Percentiles rank a stretch among this genome's conserved stretches.
These are phyloP conservation scores for Penicillium olsonii DNA, from an alignment of 2,329 filamentous ascomycete species.

Conservation along the genomic window DNA sequence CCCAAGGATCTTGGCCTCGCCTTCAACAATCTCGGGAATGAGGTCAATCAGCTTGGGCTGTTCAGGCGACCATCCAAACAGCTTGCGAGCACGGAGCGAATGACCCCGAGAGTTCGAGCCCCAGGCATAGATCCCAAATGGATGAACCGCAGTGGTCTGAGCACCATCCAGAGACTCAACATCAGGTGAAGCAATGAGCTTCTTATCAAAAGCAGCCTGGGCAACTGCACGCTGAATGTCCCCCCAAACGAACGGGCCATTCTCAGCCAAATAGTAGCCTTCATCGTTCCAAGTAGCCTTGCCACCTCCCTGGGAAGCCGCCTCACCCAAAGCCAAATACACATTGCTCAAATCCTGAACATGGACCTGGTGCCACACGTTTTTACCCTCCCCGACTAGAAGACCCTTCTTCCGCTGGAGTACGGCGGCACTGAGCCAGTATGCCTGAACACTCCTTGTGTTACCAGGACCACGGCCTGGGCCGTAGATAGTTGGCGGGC, in stretches of 20 bases:
- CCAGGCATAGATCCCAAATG: constrained; percentile 37
- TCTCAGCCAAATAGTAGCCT: constrained; percentile 54
- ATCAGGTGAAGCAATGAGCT: constrained; percentile 49
- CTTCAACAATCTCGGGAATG: constrained; percentile 56
- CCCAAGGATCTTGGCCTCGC: constrained; percentile 46
- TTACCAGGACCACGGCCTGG: constrained; percentile 39
- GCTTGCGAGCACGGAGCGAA: constrained; percentile 38
- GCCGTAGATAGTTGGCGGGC: constrained; percentile 46
- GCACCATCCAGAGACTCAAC: constrained; percentile 37
- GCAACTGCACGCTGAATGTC: constrained; percentile 41
- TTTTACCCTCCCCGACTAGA: constrained; percentile 42
- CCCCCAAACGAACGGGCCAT: constrained; percentile 44
- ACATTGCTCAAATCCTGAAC: constrained; percentile 44
- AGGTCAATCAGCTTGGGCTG: constrained; percentile 55
- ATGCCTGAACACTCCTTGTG: constrained; percentile 45
- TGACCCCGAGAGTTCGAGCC: constrained; percentile 41
- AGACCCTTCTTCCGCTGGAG: constrained; percentile 40
- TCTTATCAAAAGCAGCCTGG: constrained; percentile 54
- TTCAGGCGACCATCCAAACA: constrained; percentile 41
- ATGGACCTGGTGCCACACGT: constrained; percentile 44
- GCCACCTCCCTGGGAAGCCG: constrained; percentile 40
- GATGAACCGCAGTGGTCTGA: constrained; percentile 46
- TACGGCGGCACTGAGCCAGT: constrained; percentile 41
- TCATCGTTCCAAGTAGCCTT: constrained; percentile 45
- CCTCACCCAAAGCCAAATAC: constrained; percentile 40